Conservation (phyloP, 192 early-diverging fungal species). For the Coemansia sp. region DNA sequence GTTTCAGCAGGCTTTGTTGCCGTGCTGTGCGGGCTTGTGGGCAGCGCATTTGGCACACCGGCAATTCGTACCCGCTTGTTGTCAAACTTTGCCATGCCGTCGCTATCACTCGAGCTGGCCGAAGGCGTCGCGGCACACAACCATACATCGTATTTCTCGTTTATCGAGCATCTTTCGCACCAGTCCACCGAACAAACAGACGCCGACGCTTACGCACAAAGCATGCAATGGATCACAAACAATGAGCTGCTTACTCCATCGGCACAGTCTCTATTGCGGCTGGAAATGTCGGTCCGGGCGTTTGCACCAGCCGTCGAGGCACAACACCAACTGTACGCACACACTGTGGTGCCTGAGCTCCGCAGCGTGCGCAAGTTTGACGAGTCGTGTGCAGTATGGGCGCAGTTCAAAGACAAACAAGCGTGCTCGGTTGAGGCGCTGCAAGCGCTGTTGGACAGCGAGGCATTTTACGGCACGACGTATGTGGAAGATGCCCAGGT, state of each 20-base stretch:
- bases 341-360: conserved; percentile 62
- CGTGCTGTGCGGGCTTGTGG: background rate
- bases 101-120: conserved; percentile 73
- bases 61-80: conserved; percentile 38
- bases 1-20: background rate
- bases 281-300: conserved; percentile 67
- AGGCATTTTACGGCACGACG: conserved; percentile 41
- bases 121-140: conserved; percentile 69
- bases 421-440: conserved; percentile 59
- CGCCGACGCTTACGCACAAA: conserved; percentile 54
- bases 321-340: conserved; percentile 78
- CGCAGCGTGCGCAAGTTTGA: conserved; percentile 55
- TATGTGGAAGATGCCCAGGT: conserved; percentile 36
- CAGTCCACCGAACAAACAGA: conserved; percentile 30
- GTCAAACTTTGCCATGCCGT: conserved; percentile 63
- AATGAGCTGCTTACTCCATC: conserved; percentile 45
- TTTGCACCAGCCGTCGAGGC: conserved; percentile 80
- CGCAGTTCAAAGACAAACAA: conserved; percentile 68
- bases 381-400: conserved; percentile 64
- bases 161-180: conserved; percentile 59
- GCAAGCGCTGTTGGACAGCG: conserved; percentile 42
- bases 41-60: background rate
- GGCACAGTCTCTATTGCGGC: conserved; percentile 62
- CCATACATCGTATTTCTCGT: conserved; percentile 61
- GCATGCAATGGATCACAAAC: conserved; percentile 54